phyloP scores from a whole-genome alignment of 495 filamentous ascomycete genomes.

The Neurospora sp. region DNA sequence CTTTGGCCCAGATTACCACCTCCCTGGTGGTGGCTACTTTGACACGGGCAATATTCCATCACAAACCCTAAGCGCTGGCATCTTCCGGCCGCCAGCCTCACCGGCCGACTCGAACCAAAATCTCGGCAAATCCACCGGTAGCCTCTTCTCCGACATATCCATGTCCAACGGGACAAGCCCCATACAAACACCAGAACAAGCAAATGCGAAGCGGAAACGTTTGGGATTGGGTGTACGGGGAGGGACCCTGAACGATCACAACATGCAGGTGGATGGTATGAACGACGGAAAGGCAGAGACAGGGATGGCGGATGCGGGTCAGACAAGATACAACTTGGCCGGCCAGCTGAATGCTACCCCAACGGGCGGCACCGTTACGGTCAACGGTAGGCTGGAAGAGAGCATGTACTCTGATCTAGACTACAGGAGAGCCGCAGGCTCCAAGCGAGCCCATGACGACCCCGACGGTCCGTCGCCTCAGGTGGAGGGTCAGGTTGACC shows the following conservation, averaged over 20 bases:
- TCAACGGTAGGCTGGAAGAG: slow-evolving; percentile 37
- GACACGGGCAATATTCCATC: slow-evolving; percentile 29
- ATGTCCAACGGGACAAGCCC: slow-evolving; percentile 14
- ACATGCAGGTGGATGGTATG: slow-evolving; percentile 20
- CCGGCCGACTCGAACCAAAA: slow-evolving; percentile 53
- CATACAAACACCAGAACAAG: slow-evolving; percentile 1
- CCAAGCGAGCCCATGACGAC: slow-evolving; percentile 21
- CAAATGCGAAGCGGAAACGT: slow-evolving; percentile 33
- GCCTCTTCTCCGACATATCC: slow-evolving; percentile 33
- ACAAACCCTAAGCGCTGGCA: slow-evolving; percentile 37
- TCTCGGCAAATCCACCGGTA: slow-evolving; percentile 43
- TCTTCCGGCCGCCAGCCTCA: slow-evolving; percentile 63
- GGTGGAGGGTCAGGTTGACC: neutral
- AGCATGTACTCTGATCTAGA: slow-evolving; percentile 45
- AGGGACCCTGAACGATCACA: slow-evolving; percentile 24
- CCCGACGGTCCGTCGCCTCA: slow-evolving; percentile 14
- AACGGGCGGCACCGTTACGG: slow-evolving; percentile 37
- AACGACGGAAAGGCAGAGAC: slow-evolving; percentile 15
- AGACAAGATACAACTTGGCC: slow-evolving; percentile 39
- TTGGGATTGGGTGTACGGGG: slow-evolving; percentile 13
- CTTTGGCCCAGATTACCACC: slow-evolving; percentile 31
- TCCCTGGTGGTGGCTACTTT: slow-evolving; percentile 39
- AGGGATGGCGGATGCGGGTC: slow-evolving; percentile 6
- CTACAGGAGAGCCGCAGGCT: slow-evolving; percentile 39
- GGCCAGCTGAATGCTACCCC: slow-evolving; percentile 53